Base-by-base conservation (phyloP, 176 grass and related monocot genomes). In the Guadua angustifolia region DNA sequence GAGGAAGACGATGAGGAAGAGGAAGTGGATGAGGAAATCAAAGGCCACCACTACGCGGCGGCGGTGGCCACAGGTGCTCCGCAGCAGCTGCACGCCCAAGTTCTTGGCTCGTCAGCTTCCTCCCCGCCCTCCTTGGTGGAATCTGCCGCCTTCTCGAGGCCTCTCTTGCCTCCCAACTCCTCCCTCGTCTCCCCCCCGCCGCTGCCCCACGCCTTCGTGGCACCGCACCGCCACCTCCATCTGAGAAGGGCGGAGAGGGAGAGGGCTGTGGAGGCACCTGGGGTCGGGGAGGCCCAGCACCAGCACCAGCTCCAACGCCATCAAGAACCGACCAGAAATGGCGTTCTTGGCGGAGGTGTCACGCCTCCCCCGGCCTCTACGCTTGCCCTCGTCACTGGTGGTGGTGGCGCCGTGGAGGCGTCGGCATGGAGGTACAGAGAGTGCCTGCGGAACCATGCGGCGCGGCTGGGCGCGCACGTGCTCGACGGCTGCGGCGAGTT, bases 401-500 rank as follows among this genome's bases (percentile, higher is more conserved):
- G 81, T 4, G 51, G 73, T 16, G 52, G 53, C 4, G 21, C 4
- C 6, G 26, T 16, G 38, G 85, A 59, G 70, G 42, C 79, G 66
- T 18, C 67, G 53, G 59, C 87, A 73, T 89, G 88, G 94, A 67
- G 87, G 78, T 96, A 99, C 85, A 84, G 89, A 56, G 96, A 99
- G 86, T 95, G 96, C 89, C 86, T 90, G 45, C 79, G 83, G 14
- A 99, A 99, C 83, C 93, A 95, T 71, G 91, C 88, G 15, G 96
- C 96, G 58, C 86, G 88, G 91, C 75, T 95, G 68, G 96, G 96
- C 53, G 91, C 93, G 49, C 89, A 95, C 61, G 88, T 99, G 74
- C 83, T 99, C 21, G 96, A 99, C 43, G 96, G 96, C 45, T 99
- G 96, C 84, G 91, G 96, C 80, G 96, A 99, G 89, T 99, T 94